Conservation (phyloP, 371 early-diverging fungal species). For the Mucor saturninus region DNA sequence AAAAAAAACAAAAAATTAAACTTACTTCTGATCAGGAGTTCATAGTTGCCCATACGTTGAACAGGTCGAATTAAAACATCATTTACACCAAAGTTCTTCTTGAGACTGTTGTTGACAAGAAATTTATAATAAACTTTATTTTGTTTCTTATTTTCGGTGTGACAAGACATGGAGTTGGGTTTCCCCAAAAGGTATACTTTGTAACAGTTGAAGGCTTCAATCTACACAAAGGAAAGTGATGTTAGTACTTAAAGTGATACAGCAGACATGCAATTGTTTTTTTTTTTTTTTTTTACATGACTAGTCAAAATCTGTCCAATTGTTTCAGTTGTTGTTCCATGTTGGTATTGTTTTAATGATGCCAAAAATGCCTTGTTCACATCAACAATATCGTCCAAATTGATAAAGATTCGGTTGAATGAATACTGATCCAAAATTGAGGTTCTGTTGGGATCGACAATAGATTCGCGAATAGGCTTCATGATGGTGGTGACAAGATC, state of each 20-base stretch:
- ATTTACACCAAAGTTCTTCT: constrained; percentile 18
- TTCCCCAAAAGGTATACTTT: constrained; percentile 27
- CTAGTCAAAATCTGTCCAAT: constrained; percentile 30
- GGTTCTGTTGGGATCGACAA: constrained; percentile 14
- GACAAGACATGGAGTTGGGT: constrained; percentile 12
- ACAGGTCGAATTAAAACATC: constrained; percentile 31
- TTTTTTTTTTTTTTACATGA: constrained; percentile 23
- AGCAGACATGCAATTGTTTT: not conserved
- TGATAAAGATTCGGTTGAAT: constrained; percentile 33
- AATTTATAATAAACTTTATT: constrained; percentile 23
- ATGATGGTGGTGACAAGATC: constrained; percentile 25
- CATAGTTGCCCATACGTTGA: constrained; percentile 35
- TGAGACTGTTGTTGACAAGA: constrained; percentile 17
- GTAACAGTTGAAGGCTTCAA: constrained; percentile 28
- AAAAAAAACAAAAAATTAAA: not conserved
- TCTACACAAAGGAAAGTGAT: constrained; percentile 9
- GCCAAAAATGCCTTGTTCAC: constrained; percentile 27
- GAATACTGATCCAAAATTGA: constrained; percentile 30
- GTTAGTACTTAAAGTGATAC: not conserved
- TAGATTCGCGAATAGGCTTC: constrained; percentile 25
- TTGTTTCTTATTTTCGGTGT: constrained; percentile 24
- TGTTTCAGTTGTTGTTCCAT: constrained; percentile 12
- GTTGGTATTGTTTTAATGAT: constrained; percentile 18
- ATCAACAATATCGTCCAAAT: constrained; percentile 28
- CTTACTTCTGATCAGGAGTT: constrained; percentile 23